Evolutionary conservation across 2,329 filamentous ascomycete genomes (phyloP), one percentile per base, ranked within the genome.

Genomic region (Malbranchea zuffiana): DNA sequence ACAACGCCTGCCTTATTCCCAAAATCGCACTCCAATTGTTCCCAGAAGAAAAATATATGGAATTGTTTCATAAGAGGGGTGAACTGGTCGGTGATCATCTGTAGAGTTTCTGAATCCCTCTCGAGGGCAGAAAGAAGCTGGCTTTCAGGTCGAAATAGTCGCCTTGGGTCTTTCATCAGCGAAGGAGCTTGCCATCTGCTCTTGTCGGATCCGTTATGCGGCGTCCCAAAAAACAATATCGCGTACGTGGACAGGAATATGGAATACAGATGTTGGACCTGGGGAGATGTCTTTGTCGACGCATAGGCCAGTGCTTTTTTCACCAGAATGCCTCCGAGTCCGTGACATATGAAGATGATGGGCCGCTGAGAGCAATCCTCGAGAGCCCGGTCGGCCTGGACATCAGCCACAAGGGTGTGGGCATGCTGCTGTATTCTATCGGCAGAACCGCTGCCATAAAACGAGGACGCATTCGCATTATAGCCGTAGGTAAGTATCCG

Each of bases 11-110:
- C 45, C 5, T 48, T 56, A 38, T 54, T 50, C 37, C 51, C 54
- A 11, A 61, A 41, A 43, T 59, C 46, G 3, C 57, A 61, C 40
- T 55, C 53, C 24, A 55, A 45, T 33, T 59, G 52, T 43, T 64
- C 60, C 56, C 59, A 63, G 44, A 63, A 61, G 41, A 60, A 61
- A 35, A 52, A 54, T 15, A 63, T 50, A 16, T 49, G 47, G 41
- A 62, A 61, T 26, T 49, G 45, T 32, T 51, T 46, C 53, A 62
- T 59, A 36, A 61, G 28, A 5, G 59, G 55, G 5, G 48, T 49
- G 39, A 62, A 64, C 29, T 57, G 46, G 40, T 59, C 57, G 4
- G 53, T 60, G 43, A 63, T 57, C 32, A 60, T 56, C 43, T 61
- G 55, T 10, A 63, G 45, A 16, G 51, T 52, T 35, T 63, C 57